phyloP scores from a whole-genome alignment of 1,284 basidiomycete species.

The Rhodotorula glutinis region DNA sequence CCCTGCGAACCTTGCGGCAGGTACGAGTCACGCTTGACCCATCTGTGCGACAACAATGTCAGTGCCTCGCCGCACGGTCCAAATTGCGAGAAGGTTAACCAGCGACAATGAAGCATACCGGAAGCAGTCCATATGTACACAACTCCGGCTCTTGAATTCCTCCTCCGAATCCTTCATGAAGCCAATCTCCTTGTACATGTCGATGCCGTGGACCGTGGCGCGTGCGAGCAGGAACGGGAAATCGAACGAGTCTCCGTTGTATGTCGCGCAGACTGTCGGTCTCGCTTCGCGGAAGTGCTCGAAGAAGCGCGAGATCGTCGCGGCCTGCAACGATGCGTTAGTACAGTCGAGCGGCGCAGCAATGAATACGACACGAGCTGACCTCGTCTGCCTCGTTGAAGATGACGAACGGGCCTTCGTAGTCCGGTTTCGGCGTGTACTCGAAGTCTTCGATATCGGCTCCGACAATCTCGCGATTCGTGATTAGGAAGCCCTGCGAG shows the following conservation, averaged over 20 bases:
- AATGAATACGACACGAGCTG: not conserved
- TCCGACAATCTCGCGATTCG: constrained; percentile 93
- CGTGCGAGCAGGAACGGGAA: constrained; percentile 95
- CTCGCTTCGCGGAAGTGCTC: constrained; percentile 86
- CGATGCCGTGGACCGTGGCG: constrained; percentile 82
- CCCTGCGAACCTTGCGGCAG: constrained; percentile 98
- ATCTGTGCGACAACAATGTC: constrained; percentile 48
- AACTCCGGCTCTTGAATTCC: constrained; percentile 91
- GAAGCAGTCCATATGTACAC: constrained; percentile 99
- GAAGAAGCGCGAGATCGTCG: constrained; percentile 76
- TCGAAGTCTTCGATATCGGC: constrained; percentile 99
- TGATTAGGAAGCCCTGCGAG: constrained; percentile 88
- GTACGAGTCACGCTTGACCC: constrained; percentile 99
- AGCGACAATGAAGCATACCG: constrained; percentile 52
- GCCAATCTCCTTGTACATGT: constrained; percentile 94
- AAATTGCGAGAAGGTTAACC: too few relatives aligned
- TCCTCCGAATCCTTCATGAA: constrained; percentile 88
- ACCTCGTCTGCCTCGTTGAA: constrained; percentile 96
- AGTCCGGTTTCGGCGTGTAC: constrained; percentile 97
- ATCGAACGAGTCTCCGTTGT: constrained; percentile 99
- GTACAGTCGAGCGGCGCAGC: not conserved
- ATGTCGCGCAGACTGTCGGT: constrained; percentile 96
- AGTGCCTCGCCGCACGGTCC: not conserved
- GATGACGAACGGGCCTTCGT: constrained; percentile 93
- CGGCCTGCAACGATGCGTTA: constrained; percentile 10